Percentiles rank a stretch among this genome's conserved stretches.
Evolutionary conservation across 1,284 basidiomycete species (phyloP).

Genomic region (Tilletia indica): DNA sequence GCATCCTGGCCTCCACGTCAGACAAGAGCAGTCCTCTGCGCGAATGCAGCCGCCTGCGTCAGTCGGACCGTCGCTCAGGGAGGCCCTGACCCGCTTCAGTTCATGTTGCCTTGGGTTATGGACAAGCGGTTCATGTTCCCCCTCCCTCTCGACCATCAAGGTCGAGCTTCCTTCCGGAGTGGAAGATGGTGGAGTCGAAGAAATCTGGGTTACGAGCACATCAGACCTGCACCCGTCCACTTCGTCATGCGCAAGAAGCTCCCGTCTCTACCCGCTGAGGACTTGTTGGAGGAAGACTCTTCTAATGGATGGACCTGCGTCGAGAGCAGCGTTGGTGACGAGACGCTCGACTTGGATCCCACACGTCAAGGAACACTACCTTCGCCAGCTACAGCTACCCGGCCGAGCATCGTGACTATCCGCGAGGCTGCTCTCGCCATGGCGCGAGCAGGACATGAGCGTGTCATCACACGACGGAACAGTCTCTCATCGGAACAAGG

Average conservation of each 20-base stretch:
- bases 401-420: slow-evolving; percentile 4
- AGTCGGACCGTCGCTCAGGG: background rate
- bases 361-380: background rate
- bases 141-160: slow-evolving; percentile 14
- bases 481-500: background rate
- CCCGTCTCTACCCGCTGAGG: background rate
- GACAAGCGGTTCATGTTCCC: slow-evolving; percentile 18
- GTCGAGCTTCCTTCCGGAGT: slow-evolving; percentile 13
- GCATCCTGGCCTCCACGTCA: slow-evolving; percentile 7
- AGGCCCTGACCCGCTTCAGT: background rate
- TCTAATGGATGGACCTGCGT: background rate
- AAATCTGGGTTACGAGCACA: slow-evolving; percentile 13
- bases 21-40: background rate
- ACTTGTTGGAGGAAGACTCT: background rate
- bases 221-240: slow-evolving; percentile 6
- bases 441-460: slow-evolving; percentile 11
- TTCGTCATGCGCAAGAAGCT: slow-evolving; percentile 13
- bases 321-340: background rate
- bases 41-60: background rate
- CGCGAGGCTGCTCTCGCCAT: slow-evolving; percentile 13
- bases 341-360: background rate
- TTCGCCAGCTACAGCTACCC: background rate
- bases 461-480: background rate
- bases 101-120: slow-evolving; percentile 14
- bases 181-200: slow-evolving; percentile 16